Percentiles rank a stretch among this genome's conserved stretches.
These are phyloP conservation scores for Beauveria varroae DNA, from an alignment of 2,329 filamentous ascomycete genomes.

Conservation along the genomic window DNA sequence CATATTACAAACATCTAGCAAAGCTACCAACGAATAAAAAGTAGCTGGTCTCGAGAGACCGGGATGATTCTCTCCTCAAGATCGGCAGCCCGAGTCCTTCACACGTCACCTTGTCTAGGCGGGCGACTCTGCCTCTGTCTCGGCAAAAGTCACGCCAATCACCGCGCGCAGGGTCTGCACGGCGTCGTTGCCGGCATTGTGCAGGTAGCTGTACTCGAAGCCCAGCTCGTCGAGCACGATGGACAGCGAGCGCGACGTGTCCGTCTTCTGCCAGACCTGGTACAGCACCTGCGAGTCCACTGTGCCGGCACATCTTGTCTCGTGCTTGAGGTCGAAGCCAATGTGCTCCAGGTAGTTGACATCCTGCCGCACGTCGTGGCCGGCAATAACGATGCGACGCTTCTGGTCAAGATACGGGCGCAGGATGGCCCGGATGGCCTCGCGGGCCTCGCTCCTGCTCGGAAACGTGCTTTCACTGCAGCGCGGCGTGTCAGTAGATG, in stretches of 20 bases:
- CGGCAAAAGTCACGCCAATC: constrained; percentile 37
- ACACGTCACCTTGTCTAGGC: not conserved
- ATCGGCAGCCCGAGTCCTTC: not conserved
- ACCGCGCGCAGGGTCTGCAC: constrained; percentile 70
- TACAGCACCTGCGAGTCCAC: constrained; percentile 70
- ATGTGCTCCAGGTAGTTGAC: constrained; percentile 58
- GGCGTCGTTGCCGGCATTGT: constrained; percentile 85
- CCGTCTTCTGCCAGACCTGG: constrained; percentile 49
- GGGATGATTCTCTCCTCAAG: constrained; percentile 7
- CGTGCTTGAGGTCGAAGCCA: constrained; percentile 51
- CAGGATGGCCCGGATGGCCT: constrained; percentile 31
- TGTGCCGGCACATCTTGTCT: constrained; percentile 49
- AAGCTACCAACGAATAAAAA: constrained; percentile 1
- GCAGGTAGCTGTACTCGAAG: constrained; percentile 57
- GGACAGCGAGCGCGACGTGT: constrained; percentile 48
- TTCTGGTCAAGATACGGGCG: constrained; percentile 20
- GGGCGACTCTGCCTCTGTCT: constrained; percentile 15
- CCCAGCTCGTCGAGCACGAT: constrained; percentile 56
- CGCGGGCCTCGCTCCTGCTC: constrained; percentile 23
- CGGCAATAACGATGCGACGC: constrained; percentile 64
- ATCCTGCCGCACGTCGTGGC: constrained; percentile 64
- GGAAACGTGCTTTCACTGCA: constrained; percentile 36
- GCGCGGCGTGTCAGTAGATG: not conserved
- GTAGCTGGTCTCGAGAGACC: not conserved
- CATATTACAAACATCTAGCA: not conserved